Conservation (phyloP, 139 green algal species). For the Chlorella vulgaris region DNA sequence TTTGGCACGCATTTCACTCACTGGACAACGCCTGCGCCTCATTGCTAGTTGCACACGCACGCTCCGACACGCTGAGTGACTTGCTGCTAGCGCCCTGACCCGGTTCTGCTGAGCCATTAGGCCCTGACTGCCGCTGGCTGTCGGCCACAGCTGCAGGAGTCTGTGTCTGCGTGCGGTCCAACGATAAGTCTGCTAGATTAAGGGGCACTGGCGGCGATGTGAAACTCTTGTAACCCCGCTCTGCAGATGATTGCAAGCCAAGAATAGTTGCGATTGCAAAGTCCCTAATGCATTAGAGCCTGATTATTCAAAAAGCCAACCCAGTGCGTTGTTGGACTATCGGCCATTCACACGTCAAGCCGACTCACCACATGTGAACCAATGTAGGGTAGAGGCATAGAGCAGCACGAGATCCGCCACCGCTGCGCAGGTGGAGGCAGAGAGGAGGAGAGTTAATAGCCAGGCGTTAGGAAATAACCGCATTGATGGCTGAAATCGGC, state of each 20-base stretch:
- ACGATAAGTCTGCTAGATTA: constrained; percentile 52
- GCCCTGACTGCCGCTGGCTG: background rate
- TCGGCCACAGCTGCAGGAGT: background rate
- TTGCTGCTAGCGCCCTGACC: background rate
- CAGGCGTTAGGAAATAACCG: no score
- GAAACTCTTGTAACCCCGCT: constrained; percentile 69
- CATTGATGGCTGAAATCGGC: background rate
- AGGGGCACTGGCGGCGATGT: constrained; percentile 65
- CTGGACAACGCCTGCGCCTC: constrained; percentile 7
- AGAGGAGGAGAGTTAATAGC: no score
- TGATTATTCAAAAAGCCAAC: no score
- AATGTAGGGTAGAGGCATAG: constrained; percentile 66
- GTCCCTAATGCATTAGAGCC: no score
- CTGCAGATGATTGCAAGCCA: constrained; percentile 62
- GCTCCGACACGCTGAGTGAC: background rate
- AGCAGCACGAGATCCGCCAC: constrained; percentile 70
- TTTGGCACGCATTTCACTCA: no score
- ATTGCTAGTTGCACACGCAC: background rate
- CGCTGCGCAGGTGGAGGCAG: constrained; percentile 5
- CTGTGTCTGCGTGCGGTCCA: constrained; percentile 42
- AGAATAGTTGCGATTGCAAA: background rate
- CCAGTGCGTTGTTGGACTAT: no score
- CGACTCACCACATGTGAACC: constrained; percentile 62
- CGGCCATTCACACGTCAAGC: no score
- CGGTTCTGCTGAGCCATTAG: background rate